Evolutionary conservation across 1,284 basidiomycete species (phyloP).

Genomic region (Inonotus hispidus): DNA sequence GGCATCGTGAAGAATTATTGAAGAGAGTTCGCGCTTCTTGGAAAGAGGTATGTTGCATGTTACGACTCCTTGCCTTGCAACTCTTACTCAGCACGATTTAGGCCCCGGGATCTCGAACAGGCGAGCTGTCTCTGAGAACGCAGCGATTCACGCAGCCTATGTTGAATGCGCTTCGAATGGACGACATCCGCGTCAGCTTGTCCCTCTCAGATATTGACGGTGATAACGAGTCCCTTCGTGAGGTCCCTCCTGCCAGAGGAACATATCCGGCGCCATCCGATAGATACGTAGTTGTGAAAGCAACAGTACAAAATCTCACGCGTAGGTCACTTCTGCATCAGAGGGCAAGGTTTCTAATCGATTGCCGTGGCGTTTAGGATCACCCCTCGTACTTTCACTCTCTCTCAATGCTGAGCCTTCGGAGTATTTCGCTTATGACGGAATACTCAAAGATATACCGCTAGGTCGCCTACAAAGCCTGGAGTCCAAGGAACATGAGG

Average conservation of each 20-base stretch:
- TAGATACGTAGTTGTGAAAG: slow-evolving; percentile 24
- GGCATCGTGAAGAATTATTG: slow-evolving; percentile 88
- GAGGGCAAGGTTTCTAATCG: neutral
- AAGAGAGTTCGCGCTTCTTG: slow-evolving; percentile 64
- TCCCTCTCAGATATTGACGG: slow-evolving; percentile 35
- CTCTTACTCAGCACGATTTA: slow-evolving; percentile 28
- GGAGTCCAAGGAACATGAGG: slow-evolving; percentile 46
- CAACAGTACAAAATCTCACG: slow-evolving; percentile 22
- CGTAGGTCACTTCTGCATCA: slow-evolving; percentile 16
- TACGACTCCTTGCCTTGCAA: neutral
- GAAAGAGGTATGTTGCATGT: slow-evolving; percentile 62
- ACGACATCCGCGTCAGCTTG: slow-evolving; percentile 57
- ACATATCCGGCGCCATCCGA: slow-evolving; percentile 33
- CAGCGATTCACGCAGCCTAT: slow-evolving; percentile 73
- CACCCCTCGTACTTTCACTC: slow-evolving; percentile 45
- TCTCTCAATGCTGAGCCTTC: slow-evolving; percentile 50
- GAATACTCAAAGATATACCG: slow-evolving; percentile 52
- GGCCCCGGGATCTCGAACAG: slow-evolving; percentile 71
- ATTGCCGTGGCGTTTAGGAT: slow-evolving; percentile 33
- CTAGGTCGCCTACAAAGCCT: slow-evolving; percentile 52
- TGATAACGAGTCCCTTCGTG: slow-evolving; percentile 22
- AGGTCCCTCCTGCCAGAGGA: slow-evolving; percentile 46
- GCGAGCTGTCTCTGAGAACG: slow-evolving; percentile 69
- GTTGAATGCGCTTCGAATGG: slow-evolving; percentile 66
- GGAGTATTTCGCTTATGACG: slow-evolving; percentile 69